Base-by-base conservation (phyloP, 1,284 basidiomycete genomes). In the Leccinum cinnamomeum region DNA sequence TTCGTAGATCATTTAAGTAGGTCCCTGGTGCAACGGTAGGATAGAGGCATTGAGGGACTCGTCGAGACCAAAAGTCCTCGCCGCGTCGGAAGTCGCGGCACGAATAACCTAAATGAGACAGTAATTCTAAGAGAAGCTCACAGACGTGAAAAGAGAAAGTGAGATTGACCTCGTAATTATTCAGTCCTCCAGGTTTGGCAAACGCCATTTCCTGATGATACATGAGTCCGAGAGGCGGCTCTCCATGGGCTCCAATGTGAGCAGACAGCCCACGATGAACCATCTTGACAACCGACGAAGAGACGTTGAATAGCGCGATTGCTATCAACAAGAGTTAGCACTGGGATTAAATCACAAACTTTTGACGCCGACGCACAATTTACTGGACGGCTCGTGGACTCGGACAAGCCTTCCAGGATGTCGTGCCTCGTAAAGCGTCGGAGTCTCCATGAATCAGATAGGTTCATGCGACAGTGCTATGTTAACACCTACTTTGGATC, bases 161-260 rank as follows among this genome's bases (percentile, higher is more conserved):
- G 14, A 50, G 10, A 59, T 67, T 8, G 10, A 81, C 82, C 74
- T 84, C 81, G 64, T 83, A 84, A 69, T 80, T 82, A 3, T 71
- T 77, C 59, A 75, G 68, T 2, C 89, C 89, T 16, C 89, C 89
- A 16, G 79, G 76, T 57, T 78, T 76, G 14, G 86, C 79, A 71
- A 89, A 89, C 62, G 77, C 79, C 82, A 90, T 86, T 69, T 91
- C 89, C 20, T 83, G 82, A 65, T 91, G 89, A 68, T 90, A 91
- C 75, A 88, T 89, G n/a, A 86, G 69, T 1, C 89, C 89, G 14
- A 89, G 73, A 0, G 89, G 89, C 2, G 84, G 81, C 72, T 91
- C 89, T n/a, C 89, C 89, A 66, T 91, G 89, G 0, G 89, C 89
- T 30, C 89, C 89, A 62, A 91, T 87, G 65, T 88, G 84, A 1